Base-by-base conservation (phyloP, 768 basidiomycete genomes). In the Tylopilus intermedius region DNA sequence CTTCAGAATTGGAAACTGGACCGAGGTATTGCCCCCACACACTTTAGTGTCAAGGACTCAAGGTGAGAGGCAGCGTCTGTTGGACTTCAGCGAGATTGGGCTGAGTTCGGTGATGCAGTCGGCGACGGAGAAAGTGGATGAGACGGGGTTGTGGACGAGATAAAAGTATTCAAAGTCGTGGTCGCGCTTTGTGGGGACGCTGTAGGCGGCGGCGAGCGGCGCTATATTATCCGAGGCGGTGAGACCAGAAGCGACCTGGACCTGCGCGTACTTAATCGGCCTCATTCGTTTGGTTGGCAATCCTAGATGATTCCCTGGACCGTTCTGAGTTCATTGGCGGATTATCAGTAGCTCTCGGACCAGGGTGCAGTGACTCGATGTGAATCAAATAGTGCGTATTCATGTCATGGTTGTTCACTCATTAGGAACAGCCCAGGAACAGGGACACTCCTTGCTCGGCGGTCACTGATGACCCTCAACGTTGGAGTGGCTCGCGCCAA, bases 91-190 rank as follows among this genome's bases (percentile, higher is more conserved):
- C 2, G 7, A 7, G 29, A 30, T 7, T 30, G 29, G 75, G 13
- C 83, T 83, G 10, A 98, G 76, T 0, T 73, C 67, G 7, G 65
- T 44, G 5, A 83, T 78, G 52, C 86, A 76, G 57, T 88, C 82
- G 51, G 71, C 70, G 55, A 89, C 77, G 58, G 83, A 77, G 58
- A 79, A 76, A 75, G 76, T 55, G 29, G 74, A 72, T 8, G 72
- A 67, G 7, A 64, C 61, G 42, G 88, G 80, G 59, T 77, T 69
- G 62, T 88, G 82, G 59, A 84, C 83, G 29, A 91, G 62, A 49
- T 86, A 80, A 74, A 94, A 97, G 74, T 99, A 98, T 61, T 86
- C 76, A 69, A 89, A 83, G 53, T 74, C 64, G 59, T 90, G 85
- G 39, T 71, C 72, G 26, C 78, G 79, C 57, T 74, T 79, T 48